These are phyloP conservation scores for Pleurotus tuoliensis DNA, from an alignment of 768 basidiomycete genomes.

Conservation along the genomic window DNA sequence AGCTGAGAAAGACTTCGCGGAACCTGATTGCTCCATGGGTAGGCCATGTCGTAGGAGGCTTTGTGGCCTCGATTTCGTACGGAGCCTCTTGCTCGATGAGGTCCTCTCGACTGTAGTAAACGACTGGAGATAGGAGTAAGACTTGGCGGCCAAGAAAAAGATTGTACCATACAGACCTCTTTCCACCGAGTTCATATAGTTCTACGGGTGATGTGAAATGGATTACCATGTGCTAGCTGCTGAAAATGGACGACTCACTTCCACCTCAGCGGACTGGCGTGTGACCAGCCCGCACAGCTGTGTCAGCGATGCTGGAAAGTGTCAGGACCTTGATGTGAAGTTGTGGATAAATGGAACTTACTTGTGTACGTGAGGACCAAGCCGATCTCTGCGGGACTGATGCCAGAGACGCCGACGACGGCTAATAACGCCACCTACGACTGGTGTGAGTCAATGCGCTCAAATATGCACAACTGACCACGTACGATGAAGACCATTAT, in stretches of 20 bases:
- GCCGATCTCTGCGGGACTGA: constrained; percentile 67
- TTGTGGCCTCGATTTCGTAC: constrained; percentile 51
- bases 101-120: constrained; percentile 49
- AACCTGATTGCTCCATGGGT: constrained; percentile 55
- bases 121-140: constrained; percentile 29
- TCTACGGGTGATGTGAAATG: constrained; percentile 29
- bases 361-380: constrained; percentile 67
- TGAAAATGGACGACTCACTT: constrained; percentile 31
- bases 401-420: constrained; percentile 48
- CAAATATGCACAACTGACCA: too few species aligned
- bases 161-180: constrained; percentile 30
- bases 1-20: constrained; percentile 54
- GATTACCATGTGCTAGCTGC: background rate
- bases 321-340: constrained; percentile 1
- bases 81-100: constrained; percentile 62
- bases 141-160: constrained; percentile 1
- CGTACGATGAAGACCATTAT: constrained; percentile 51
- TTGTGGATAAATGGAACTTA: constrained; percentile 17
- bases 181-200: constrained; percentile 66
- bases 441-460: too few species aligned
- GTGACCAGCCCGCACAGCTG: constrained; percentile 53
- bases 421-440: constrained; percentile 64
- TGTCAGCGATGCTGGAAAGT: constrained; percentile 38
- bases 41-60: constrained; percentile 65
- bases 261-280: constrained; percentile 61